phyloP scores from a whole-genome alignment of 192 early-diverging fungal genomes.

The Backusella psychrophila region DNA sequence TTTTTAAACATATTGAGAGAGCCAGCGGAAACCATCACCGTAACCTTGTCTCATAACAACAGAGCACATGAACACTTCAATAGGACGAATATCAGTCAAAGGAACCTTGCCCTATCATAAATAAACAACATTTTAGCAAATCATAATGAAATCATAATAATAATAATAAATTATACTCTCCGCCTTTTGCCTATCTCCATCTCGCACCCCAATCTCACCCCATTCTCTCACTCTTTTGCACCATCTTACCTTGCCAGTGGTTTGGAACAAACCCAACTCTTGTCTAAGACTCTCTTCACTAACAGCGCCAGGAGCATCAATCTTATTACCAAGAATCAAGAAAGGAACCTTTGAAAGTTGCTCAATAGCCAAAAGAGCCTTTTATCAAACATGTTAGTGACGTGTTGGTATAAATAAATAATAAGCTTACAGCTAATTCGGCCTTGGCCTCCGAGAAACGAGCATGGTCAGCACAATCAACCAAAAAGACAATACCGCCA shows the following conservation, averaged over 20 bases:
- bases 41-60: slow-evolving; percentile 98
- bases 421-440: slow-evolving; percentile 83
- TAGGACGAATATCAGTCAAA: slow-evolving; percentile 91
- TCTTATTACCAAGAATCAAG: slow-evolving; percentile 98
- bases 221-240: too few species aligned
- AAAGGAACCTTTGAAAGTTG: slow-evolving; percentile 91
- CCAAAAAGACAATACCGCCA: slow-evolving; percentile 96
- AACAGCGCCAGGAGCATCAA: slow-evolving; percentile 90
- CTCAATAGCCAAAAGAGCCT: slow-evolving; percentile 92
- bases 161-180: not conserved
- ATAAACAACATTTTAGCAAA: slow-evolving; percentile 7
- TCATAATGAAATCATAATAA: not conserved
- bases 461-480: slow-evolving; percentile 84
- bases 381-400: not conserved
- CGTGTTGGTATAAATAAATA: not conserved
- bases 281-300: slow-evolving; percentile 90
- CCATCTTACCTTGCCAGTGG: slow-evolving; percentile 81
- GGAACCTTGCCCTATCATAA: slow-evolving; percentile 76
- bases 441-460: slow-evolving; percentile 90
- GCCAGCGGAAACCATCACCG: slow-evolving; percentile 93
- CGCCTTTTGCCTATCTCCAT: not conserved
- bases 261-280: slow-evolving; percentile 91
- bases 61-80: slow-evolving; percentile 99
- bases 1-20: slow-evolving; percentile 81
- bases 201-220: not conserved